These are phyloP conservation scores for Eucalyptus erythrocorys DNA, from an alignment of 345 rosid species.

Conservation along the genomic window DNA sequence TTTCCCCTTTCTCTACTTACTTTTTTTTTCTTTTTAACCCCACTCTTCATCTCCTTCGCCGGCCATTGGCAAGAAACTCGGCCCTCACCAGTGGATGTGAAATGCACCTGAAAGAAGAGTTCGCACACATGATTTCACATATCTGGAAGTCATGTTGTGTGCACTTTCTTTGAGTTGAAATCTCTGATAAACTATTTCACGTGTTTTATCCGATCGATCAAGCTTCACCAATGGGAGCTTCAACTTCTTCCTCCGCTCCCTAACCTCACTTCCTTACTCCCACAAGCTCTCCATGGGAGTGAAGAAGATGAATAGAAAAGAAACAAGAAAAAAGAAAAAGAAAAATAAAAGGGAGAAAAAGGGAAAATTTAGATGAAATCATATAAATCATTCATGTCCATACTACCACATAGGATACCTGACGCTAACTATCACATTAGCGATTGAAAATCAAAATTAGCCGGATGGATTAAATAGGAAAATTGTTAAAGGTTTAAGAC, in stretches of 20 bases:
- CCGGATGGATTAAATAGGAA: rapidly evolving
- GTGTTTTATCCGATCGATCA: neutral
- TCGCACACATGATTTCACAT: neutral
- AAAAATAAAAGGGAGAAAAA: neutral
- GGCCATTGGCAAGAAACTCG: neutral
- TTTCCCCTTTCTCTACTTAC: neutral
- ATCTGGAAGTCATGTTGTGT: neutral
- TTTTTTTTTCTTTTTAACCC: neutral
- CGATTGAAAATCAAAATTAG: neutral
- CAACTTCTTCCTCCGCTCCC: neutral
- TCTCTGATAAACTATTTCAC: neutral
- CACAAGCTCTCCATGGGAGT: neutral
- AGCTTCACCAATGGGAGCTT: neutral
- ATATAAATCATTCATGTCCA: neutral
- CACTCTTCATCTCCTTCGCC: neutral
- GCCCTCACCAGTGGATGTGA: no score
- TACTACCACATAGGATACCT: rapidly evolving
- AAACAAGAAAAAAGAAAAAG: neutral
- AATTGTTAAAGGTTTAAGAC: neutral
- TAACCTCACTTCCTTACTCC: neutral
- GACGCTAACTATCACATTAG: rapidly evolving
- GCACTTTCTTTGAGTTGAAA: neutral
- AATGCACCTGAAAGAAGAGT: neutral
- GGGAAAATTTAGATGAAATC: neutral
- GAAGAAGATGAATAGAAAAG: neutral